These are phyloP conservation scores for Suillus americanus DNA, from an alignment of 768 basidiomycete species.

Conservation along the genomic window DNA sequence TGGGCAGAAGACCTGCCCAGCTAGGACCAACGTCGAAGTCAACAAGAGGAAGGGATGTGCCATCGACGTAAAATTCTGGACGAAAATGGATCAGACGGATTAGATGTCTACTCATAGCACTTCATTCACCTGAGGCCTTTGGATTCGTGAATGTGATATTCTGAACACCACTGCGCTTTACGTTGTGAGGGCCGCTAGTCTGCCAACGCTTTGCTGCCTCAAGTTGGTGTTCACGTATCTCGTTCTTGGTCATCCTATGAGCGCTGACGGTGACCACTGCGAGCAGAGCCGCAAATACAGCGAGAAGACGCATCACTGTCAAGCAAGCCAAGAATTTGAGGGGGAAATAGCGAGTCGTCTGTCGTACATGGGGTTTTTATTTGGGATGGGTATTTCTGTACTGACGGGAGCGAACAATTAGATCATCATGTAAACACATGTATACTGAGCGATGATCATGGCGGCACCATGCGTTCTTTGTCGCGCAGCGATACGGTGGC, in stretches of 20 bases:
- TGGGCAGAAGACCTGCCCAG: conserved; percentile 74
- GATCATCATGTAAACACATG: too few relatives aligned
- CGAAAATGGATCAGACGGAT: not conserved
- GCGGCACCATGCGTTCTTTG: not conserved
- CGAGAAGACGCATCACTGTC: conserved; percentile 16
- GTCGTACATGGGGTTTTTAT: not conserved
- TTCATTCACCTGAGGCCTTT: conserved; percentile 50
- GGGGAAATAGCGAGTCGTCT: not conserved
- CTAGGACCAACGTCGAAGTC: conserved; percentile 74
- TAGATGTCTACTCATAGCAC: not conserved
- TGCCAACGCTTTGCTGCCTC: conserved; percentile 48
- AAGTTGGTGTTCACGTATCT: conserved; percentile 45
- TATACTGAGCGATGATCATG: too few relatives aligned
- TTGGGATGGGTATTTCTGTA: not conserved
- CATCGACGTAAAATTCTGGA: conserved; percentile 70
- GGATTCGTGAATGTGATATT: conserved; percentile 75
- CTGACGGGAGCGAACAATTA: too few relatives aligned
- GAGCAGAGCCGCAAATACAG: conserved; percentile 13
- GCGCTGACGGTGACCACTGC: conserved; percentile 7
- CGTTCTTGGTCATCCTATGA: conserved; percentile 36
- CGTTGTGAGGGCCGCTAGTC: not conserved
- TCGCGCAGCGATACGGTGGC: not conserved
- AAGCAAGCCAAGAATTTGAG: not conserved
- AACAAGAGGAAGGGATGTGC: conserved; percentile 61
- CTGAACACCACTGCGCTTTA: conserved; percentile 34